Evolutionary conservation across 202 grass and related monocot species (phyloP), one percentile per base, ranked within the genome.

Genomic region (Musa balbisiana): DNA sequence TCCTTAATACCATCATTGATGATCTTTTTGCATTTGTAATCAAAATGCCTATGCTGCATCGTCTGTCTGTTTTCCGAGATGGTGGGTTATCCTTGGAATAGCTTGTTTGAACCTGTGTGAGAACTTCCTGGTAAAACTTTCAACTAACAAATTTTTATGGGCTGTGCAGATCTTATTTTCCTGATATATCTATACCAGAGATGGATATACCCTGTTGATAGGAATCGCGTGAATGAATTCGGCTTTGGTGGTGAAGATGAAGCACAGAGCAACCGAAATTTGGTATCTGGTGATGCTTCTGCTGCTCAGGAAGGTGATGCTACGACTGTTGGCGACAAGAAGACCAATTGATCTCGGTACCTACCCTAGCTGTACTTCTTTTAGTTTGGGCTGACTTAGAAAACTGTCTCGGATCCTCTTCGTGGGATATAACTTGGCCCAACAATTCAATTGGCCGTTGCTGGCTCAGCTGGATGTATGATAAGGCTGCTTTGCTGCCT

Each of bases 1-100:
- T 99, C 82, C 91, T 99, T 20, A 99, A 99, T 81, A 99, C 96
- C 52, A 99, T 99, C 51, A 95, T 99, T 12, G 96, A 99, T 16
- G 96, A 99, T 43, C 89, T 99, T 78, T 99, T 99, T 4, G 96
- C 96, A 22, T 99, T 99, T 92, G 96, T 99, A 27, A 99, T 99
- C 49, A 95, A 99, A 87, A 99, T 99, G 96, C 96, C 96, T 55
- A 91, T 88, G 69, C 80, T 99, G 52, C 96, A 99, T 84, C 88
- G 96, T 22, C 88, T 99, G 58, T 99, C 96, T 14, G 96, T 99
- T 86, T 99, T 99, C 78, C 85, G 96, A 87, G 96, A 99, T 87
- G 96, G 96, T 99, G 84, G 67, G 86, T 79, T 29, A 71, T 60
- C 23, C 56, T 53, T 11, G 17, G n/a, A 29, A 19, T 16, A 83